Conservation (phyloP, 768 basidiomycete genomes). For the Clitopilus passeckerianus region DNA sequence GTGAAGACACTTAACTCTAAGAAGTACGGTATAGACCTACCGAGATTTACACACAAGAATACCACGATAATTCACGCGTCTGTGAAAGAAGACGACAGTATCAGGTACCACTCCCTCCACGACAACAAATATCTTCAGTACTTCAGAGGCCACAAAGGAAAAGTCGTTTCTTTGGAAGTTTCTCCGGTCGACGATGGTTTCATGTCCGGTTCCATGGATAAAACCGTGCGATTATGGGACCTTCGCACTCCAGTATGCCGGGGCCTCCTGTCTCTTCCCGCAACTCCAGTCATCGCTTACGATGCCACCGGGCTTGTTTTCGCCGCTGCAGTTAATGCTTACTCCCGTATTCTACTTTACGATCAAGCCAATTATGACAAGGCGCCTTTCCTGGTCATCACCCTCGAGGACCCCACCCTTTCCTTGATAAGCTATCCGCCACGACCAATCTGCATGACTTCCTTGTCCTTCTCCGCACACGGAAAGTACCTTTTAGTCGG, state of each 20-base stretch:
- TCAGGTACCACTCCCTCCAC: conserved; percentile 92
- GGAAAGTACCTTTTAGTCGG: conserved; percentile 90
- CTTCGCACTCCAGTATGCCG: conserved; percentile 74
- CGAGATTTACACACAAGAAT: conserved; percentile 91
- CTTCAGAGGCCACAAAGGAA: conserved; percentile 89
- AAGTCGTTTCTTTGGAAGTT: conserved; percentile 87
- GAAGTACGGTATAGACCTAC: conserved; percentile 95
- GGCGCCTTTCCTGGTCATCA: conserved; percentile 82
- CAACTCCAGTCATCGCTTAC: conserved; percentile 77
- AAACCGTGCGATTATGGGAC: conserved; percentile 96
- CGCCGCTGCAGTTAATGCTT: conserved; percentile 80
- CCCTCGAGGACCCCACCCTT: conserved; percentile 78
- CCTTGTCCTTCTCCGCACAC: conserved; percentile 84
- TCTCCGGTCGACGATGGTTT: conserved; percentile 93
- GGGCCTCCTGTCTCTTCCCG: conserved; percentile 72
- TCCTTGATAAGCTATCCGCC: conserved; percentile 78
- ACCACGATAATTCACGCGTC: conserved; percentile 84
- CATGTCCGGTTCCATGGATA: conserved; percentile 92
- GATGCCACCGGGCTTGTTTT: conserved; percentile 81
- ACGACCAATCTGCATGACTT: conserved; percentile 86
- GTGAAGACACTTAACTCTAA: conserved; percentile 82
- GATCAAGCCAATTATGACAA: conserved; percentile 87
- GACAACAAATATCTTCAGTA: conserved; percentile 96
- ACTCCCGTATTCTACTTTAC: conserved; percentile 79
- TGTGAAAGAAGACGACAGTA: conserved; percentile 92